These are phyloP conservation scores for Heliamphora pulchella DNA, from an alignment of 179 eudicot genomes.

Conservation along the genomic window DNA sequence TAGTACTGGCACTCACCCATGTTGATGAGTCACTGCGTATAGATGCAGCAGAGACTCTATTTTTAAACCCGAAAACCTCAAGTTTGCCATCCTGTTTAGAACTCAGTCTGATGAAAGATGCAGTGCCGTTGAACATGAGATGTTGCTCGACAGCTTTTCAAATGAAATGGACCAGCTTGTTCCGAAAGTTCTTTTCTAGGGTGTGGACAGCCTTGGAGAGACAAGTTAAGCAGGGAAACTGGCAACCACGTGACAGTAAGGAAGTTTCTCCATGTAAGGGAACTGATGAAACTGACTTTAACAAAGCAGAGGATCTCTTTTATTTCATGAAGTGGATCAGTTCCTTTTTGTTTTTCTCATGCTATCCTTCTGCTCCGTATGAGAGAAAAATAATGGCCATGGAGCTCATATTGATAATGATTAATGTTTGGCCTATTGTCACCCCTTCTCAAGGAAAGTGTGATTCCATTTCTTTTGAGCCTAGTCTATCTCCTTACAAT, in stretches of 20 bases:
- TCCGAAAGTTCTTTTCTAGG: slow-evolving; percentile 83
- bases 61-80: slow-evolving; percentile 84
- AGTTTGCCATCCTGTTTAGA: slow-evolving; percentile 85
- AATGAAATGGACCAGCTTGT: slow-evolving; percentile 95
- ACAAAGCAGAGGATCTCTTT: slow-evolving; percentile 62
- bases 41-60: slow-evolving; percentile 93
- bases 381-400: slow-evolving; percentile 96
- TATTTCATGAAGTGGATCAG: slow-evolving; percentile 85
- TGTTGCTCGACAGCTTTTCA: slow-evolving; percentile 92
- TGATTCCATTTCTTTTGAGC: slow-evolving; percentile 33
- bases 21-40: slow-evolving; percentile 87
- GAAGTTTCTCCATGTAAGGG: slow-evolving; percentile 20
- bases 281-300: slow-evolving; percentile 26
- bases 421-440: slow-evolving; percentile 69
- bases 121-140: slow-evolving; percentile 93
- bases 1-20: slow-evolving; percentile 77
- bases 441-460: slow-evolving; percentile 35
- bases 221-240: slow-evolving; percentile 65
- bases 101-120: slow-evolving; percentile 66
- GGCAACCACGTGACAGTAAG: slow-evolving; percentile 47
- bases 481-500: slow-evolving; percentile 49
- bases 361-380: slow-evolving; percentile 98
- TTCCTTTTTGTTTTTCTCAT: slow-evolving; percentile 77
- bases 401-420: slow-evolving; percentile 83
- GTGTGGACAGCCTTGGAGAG: slow-evolving; percentile 84